Conservation (phyloP, 441 rosid genomes). For the Bruguiera hainesii region DNA sequence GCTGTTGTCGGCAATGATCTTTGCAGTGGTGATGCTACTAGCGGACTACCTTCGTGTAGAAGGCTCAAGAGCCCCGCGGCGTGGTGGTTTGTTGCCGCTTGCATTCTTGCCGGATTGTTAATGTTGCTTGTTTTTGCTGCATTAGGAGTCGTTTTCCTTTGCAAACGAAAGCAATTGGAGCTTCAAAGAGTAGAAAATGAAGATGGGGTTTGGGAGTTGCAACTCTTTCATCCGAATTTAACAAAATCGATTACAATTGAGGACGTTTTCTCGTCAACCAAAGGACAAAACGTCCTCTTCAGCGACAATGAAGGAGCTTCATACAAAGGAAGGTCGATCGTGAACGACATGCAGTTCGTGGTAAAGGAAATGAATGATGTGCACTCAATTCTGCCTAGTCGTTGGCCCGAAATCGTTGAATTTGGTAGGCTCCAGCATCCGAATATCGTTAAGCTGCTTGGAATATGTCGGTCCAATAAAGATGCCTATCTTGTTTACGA, state of each 20-base stretch:
- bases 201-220: constrained; percentile 72
- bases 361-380: constrained; percentile 42
- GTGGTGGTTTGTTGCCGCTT: constrained; percentile 50
- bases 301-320: constrained; percentile 33
- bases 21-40: constrained; percentile 42
- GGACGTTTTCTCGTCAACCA: constrained; percentile 39
- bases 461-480: constrained; percentile 50
- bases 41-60: constrained; percentile 56
- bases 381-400: constrained; percentile 25
- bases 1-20: constrained; percentile 66
- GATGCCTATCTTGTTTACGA: constrained; percentile 49
- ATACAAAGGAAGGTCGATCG: constrained; percentile 30
- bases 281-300: constrained; percentile 45
- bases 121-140: constrained; percentile 28
- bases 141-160: constrained; percentile 28
- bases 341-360: constrained; percentile 36
- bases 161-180: constrained; percentile 31
- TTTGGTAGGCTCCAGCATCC: constrained; percentile 48
- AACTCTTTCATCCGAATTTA: constrained; percentile 43
- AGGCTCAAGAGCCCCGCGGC: constrained; percentile 22
- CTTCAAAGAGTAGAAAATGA: constrained; percentile 55
- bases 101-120: constrained; percentile 30
- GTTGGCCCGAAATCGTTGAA: constrained; percentile 32
- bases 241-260: constrained; percentile 38
- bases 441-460: constrained; percentile 55